phyloP scores from a whole-genome alignment of 768 basidiomycete species.

The Leccinum obscurum region DNA sequence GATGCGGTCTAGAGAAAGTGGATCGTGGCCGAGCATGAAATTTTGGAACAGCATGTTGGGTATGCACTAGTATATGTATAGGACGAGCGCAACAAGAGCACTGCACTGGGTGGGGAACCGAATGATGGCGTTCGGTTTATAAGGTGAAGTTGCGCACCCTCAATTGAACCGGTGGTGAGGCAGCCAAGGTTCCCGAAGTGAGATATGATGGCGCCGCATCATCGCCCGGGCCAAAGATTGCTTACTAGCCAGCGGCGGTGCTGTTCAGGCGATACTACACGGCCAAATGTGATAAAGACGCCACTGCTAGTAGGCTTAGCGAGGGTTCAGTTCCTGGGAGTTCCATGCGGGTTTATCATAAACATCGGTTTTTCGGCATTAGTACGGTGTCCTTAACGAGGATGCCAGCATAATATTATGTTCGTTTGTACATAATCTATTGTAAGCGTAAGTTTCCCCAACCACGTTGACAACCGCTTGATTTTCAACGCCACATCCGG shows the following conservation, averaged over 20 bases:
- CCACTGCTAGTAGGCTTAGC: background rate
- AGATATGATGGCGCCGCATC: too few species aligned
- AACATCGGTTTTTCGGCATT: background rate
- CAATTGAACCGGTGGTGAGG: background rate
- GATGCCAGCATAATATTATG: background rate
- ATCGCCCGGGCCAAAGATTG: too few species aligned
- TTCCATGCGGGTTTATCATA: background rate
- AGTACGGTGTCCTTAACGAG: background rate
- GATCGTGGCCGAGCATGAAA: constrained; percentile 68
- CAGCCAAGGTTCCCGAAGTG: too few species aligned
- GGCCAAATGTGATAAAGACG: background rate
- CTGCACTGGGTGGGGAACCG: too few species aligned
- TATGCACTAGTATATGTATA: background rate
- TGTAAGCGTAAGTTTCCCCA: background rate
- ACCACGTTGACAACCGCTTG: background rate
- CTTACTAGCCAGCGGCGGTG: too few species aligned
- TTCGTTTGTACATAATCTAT: background rate
- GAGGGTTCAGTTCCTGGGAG: background rate
- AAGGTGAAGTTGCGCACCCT: constrained; percentile 9
- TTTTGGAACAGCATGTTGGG: constrained; percentile 58
- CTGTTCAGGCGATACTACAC: background rate
- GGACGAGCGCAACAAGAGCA: constrained; percentile 10
- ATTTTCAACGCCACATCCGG: too few species aligned
- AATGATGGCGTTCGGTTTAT: constrained; percentile 4
- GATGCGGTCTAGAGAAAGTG: constrained; percentile 86